Percentiles rank a stretch among this genome's conserved stretches.
These are phyloP conservation scores for Chaetoceros tenuissimus DNA, from an alignment of 108 stramenopile species.

Conservation along the genomic window DNA sequence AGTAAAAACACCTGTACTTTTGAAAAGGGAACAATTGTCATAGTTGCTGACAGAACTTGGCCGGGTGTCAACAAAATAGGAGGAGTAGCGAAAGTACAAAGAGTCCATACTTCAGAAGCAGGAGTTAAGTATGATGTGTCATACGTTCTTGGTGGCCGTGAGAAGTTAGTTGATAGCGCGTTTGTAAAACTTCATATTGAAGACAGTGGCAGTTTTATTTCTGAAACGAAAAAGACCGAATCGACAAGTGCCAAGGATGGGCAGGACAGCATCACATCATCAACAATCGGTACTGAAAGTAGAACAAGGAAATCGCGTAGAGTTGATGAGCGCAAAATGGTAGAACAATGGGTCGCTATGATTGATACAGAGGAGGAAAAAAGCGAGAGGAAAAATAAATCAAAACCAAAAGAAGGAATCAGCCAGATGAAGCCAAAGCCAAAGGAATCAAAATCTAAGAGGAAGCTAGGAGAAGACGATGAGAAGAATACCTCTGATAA, in stretches of 20 bases:
- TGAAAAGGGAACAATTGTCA: slow-evolving; percentile 51
- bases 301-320: slow-evolving; percentile 5
- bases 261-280: too few relatives aligned
- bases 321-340: slow-evolving; percentile 6
- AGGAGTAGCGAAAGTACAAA: slow-evolving; percentile 59
- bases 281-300: too few relatives aligned
- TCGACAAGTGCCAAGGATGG: slow-evolving; percentile 5
- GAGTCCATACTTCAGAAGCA: slow-evolving; percentile 26
- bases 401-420: background rate
- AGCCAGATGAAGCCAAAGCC: slow-evolving; percentile 1
- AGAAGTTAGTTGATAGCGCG: slow-evolving; percentile 57
- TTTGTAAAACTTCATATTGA: slow-evolving; percentile 33
- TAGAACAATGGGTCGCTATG: slow-evolving; percentile 26
- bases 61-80: slow-evolving; percentile 85
- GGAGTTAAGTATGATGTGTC: slow-evolving; percentile 51
- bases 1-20: slow-evolving; percentile 5
- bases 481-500: too few relatives aligned
- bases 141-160: slow-evolving; percentile 72
- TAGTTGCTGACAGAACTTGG: slow-evolving; percentile 73
- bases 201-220: background rate
- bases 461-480: slow-evolving; percentile 9
- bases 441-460: slow-evolving; percentile 3
- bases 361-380: slow-evolving; percentile 5
- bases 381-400: slow-evolving; percentile 1
- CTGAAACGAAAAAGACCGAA: background rate